Evolutionary conservation across 1,284 basidiomycete genomes (phyloP).

Genomic region (Mycocalia duriaeana): DNA sequence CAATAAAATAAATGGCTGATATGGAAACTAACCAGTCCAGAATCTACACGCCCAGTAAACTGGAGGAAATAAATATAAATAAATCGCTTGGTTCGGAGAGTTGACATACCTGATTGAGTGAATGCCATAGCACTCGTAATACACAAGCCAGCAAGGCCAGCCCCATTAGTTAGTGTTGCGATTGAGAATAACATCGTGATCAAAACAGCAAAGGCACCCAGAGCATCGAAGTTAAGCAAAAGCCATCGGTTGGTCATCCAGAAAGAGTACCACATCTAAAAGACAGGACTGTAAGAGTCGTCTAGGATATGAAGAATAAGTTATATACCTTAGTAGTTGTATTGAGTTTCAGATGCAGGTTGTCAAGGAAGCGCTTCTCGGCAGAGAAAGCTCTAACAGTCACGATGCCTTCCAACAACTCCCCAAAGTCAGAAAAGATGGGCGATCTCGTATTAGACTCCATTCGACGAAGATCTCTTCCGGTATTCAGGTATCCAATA

Average conservation of each 20-base stretch:
- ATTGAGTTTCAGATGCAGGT: slow-evolving; percentile 64
- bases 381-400: slow-evolving; percentile 87
- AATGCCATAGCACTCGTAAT: slow-evolving; percentile 65
- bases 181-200: slow-evolving; percentile 78
- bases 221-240: slow-evolving; percentile 68
- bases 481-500: slow-evolving; percentile 70
- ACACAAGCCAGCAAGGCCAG: slow-evolving; percentile 81
- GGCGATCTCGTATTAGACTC: slow-evolving; percentile 73
- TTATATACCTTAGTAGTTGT: slow-evolving; percentile 51
- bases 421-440: slow-evolving; percentile 75
- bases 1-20: not conserved
- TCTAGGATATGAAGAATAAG: not conserved
- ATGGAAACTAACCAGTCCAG: slow-evolving; percentile 31
- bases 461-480: slow-evolving; percentile 75
- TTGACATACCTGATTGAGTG: slow-evolving; percentile 34
- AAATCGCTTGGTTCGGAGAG: not conserved
- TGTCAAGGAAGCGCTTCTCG: slow-evolving; percentile 72
- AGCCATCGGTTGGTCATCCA: slow-evolving; percentile 85
- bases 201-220: slow-evolving; percentile 61
- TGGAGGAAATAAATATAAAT: slow-evolving; percentile 15
- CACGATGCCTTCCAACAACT: slow-evolving; percentile 75
- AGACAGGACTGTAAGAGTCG: not conserved
- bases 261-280: slow-evolving; percentile 71
- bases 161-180: slow-evolving; percentile 52
- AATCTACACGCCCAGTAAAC: slow-evolving; percentile 74